Conservation (phyloP, 1,139 yeast species). For the Saccharomycopsis crataegensis region DNA sequence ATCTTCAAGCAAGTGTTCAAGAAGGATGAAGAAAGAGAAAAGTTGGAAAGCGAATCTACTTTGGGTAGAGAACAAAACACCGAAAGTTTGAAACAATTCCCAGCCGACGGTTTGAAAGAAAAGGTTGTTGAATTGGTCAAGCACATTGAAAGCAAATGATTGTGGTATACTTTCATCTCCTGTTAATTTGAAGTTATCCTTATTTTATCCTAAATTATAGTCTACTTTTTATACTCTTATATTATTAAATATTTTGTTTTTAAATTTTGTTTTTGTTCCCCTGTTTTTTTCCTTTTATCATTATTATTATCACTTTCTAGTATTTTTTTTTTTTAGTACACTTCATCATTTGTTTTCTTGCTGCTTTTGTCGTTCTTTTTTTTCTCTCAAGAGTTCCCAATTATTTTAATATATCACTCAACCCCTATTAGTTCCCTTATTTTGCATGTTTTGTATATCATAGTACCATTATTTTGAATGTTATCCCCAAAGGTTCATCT, state of each 20-base stretch:
- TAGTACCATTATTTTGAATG: too few species aligned
- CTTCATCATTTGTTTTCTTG: background rate
- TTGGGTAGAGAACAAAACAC: slow-evolving; percentile 78
- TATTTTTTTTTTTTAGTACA: background rate
- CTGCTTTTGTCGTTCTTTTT: background rate
- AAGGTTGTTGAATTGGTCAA: slow-evolving; percentile 67
- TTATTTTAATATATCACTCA: slow-evolving; percentile 87
- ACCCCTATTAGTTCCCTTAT: slow-evolving; percentile 53
- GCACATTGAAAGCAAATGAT: slow-evolving; percentile 45
- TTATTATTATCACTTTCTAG: background rate
- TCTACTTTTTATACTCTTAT: background rate
- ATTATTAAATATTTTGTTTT: background rate
- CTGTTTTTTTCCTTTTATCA: background rate
- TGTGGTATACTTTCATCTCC: background rate
- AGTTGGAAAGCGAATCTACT: slow-evolving; percentile 63
- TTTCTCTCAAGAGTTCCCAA: slow-evolving; percentile 66
- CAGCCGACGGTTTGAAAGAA: slow-evolving; percentile 52
- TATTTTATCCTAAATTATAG: background rate
- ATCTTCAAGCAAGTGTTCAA: slow-evolving; percentile 65
- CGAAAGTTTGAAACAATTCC: slow-evolving; percentile 74
- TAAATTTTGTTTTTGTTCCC: background rate
- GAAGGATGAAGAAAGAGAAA: slow-evolving; percentile 65
- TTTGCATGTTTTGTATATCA: too few species aligned
- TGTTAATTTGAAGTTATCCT: background rate
- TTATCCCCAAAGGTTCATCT: too few species aligned